These are phyloP conservation scores for Mortierella sp. DNA, from an alignment of 371 early-diverging fungal genomes.

Conservation along the genomic window DNA sequence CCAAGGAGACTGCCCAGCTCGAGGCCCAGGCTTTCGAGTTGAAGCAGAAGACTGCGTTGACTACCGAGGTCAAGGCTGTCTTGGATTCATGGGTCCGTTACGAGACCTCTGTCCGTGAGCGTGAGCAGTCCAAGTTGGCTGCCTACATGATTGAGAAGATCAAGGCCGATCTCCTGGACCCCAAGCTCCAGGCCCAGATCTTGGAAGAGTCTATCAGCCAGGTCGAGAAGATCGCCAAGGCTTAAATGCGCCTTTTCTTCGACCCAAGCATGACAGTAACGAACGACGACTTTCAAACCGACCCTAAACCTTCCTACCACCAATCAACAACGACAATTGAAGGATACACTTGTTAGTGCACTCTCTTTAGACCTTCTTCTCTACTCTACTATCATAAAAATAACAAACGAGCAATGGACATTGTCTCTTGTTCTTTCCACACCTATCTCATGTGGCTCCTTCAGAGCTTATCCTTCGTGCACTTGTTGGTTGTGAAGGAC, in stretches of 20 bases:
- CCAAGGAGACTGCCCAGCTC: slow-evolving; percentile 93
- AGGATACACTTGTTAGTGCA: slow-evolving; percentile 8
- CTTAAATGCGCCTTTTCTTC: slow-evolving; percentile 24
- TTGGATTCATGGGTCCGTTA: slow-evolving; percentile 98
- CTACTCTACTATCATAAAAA: slow-evolving; percentile 14
- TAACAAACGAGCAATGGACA: neutral
- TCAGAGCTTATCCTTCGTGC: too few relatives aligned
- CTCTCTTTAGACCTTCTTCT: slow-evolving; percentile 16
- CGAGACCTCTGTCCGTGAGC: slow-evolving; percentile 93
- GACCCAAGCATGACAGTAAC: neutral
- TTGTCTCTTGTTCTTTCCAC: neutral
- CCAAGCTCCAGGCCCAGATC: slow-evolving; percentile 72
- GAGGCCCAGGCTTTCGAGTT: slow-evolving; percentile 95
- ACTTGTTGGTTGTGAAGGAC: neutral
- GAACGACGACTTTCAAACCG: neutral
- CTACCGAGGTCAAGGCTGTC: slow-evolving; percentile 87
- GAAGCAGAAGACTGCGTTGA: slow-evolving; percentile 91
- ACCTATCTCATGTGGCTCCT: neutral
- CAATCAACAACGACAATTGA: slow-evolving; percentile 5
- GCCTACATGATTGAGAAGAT: slow-evolving; percentile 89
- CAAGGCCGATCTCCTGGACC: slow-evolving; percentile 83
- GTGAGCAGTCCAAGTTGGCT: slow-evolving; percentile 92
- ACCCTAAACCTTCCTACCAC: neutral
- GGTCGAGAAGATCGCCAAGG: slow-evolving; percentile 62
- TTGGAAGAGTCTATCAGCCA: slow-evolving; percentile 61